These are phyloP conservation scores for Lumnitzera littorea DNA, from an alignment of 345 rosid genomes.

Conservation along the genomic window DNA sequence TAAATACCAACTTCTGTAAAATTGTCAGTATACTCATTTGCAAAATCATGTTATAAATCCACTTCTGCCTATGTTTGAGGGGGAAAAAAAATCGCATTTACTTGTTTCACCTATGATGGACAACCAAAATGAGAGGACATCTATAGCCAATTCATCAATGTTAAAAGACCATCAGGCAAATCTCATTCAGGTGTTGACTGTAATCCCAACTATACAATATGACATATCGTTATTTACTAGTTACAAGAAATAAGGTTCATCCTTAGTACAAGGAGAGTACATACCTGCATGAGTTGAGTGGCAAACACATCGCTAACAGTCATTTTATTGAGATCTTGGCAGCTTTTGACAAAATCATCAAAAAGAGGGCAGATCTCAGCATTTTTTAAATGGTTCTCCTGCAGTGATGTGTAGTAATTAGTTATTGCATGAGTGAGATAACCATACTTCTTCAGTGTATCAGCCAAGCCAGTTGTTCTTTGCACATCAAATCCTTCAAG, in stretches of 20 bases:
- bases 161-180: too few relatives aligned
- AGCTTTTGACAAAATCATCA: slow-evolving; percentile 54
- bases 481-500: slow-evolving; percentile 85
- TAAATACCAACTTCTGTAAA: not conserved
- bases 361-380: slow-evolving; percentile 41
- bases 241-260: not conserved
- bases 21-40: not conserved
- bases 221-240: not conserved
- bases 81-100: too few relatives aligned
- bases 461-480: slow-evolving; percentile 65
- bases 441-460: slow-evolving; percentile 72
- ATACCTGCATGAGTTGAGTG: slow-evolving; percentile 94
- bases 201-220: too few relatives aligned
- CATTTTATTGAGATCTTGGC: slow-evolving; percentile 73
- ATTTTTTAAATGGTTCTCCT: slow-evolving; percentile 27
- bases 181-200: too few relatives aligned
- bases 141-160: too few relatives aligned
- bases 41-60: not conserved
- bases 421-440: slow-evolving; percentile 62
- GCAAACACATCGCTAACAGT: slow-evolving; percentile 88
- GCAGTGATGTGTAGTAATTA: slow-evolving; percentile 41
- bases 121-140: too few relatives aligned
- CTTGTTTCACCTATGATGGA: too few relatives aligned
- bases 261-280: slow-evolving; percentile 7
- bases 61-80: not conserved